phyloP scores from a whole-genome alignment of 2,329 filamentous ascomycete genomes.

The Fusarium ambrosium region DNA sequence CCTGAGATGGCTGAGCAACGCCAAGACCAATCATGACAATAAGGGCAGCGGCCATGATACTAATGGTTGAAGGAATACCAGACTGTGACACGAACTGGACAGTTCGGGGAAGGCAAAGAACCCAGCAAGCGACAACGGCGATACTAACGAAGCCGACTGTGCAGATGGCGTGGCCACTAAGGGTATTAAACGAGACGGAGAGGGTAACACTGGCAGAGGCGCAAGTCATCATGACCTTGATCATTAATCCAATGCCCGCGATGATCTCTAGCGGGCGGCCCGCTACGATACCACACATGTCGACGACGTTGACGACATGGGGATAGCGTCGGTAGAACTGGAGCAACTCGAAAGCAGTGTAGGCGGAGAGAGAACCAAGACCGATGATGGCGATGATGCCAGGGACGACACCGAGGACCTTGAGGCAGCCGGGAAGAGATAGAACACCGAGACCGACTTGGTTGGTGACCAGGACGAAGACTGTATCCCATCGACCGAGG shows the following conservation, averaged over 20 bases:
- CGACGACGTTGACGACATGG: conserved; percentile 77
- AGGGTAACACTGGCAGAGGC: conserved; percentile 75
- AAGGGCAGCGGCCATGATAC: conserved; percentile 46
- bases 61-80: conserved; percentile 46
- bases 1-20: conserved; percentile 29
- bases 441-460: conserved; percentile 59
- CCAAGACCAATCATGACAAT: conserved; percentile 50
- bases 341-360: conserved; percentile 61
- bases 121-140: conserved; percentile 69
- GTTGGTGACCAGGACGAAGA: conserved; percentile 48
- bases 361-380: conserved; percentile 74
- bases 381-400: conserved; percentile 78
- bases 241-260: conserved; percentile 71
- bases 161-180: conserved; percentile 70
- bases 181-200: conserved; percentile 76
- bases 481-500: conserved; percentile 44
- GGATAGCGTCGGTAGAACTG: conserved; percentile 78
- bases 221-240: conserved; percentile 80
- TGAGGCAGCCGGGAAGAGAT: conserved; percentile 78
- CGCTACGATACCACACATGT: conserved; percentile 71
- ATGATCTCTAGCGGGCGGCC: conserved; percentile 41
- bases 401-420: conserved; percentile 74
- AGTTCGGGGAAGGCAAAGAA: conserved; percentile 74
- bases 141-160: conserved; percentile 75
- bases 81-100: conserved; percentile 58